Conservation (phyloP, 1,284 basidiomycete genomes). For the Melanopsichium pennsylvanicum region DNA sequence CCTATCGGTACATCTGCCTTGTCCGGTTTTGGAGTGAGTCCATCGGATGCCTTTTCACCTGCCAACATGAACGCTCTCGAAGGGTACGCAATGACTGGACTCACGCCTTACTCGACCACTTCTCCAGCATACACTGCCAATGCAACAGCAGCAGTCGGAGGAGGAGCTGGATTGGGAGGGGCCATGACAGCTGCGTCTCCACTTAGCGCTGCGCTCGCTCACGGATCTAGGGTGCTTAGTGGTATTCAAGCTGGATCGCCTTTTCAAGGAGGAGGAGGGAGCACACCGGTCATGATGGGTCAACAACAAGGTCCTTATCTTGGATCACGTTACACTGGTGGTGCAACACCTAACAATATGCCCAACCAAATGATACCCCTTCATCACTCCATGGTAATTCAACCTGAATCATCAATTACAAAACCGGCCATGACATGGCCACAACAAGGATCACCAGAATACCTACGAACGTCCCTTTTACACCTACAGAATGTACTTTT, state of each 20-base stretch:
- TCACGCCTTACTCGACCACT: constrained; percentile 32
- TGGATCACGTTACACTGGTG: neutral
- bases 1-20: constrained; percentile 10
- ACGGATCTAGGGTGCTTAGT: constrained; percentile 20
- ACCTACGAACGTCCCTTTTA: constrained; percentile 6
- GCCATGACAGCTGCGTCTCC: constrained; percentile 15
- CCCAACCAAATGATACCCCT: no score
- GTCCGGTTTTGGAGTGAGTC: constrained; percentile 20
- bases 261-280: neutral
- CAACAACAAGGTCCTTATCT: neutral
- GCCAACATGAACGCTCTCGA: constrained; percentile 3
- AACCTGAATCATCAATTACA: neutral
- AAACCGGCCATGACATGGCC: neutral
- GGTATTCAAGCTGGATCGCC: constrained; percentile 21
- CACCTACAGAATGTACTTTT: constrained; percentile 20
- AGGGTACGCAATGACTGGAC: constrained; percentile 1
- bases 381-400: no score
- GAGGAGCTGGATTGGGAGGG: no score
- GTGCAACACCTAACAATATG: neutral
- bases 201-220: constrained; percentile 26
- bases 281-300: constrained; percentile 2
- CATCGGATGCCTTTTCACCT: constrained; percentile 24
- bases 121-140: constrained; percentile 25
- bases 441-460: constrained; percentile 26
- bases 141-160: neutral